Percentiles rank a stretch among this genome's conserved stretches.
These are phyloP conservation scores for Citrus sp. DNA, from an alignment of 345 rosid species.

Conservation along the genomic window DNA sequence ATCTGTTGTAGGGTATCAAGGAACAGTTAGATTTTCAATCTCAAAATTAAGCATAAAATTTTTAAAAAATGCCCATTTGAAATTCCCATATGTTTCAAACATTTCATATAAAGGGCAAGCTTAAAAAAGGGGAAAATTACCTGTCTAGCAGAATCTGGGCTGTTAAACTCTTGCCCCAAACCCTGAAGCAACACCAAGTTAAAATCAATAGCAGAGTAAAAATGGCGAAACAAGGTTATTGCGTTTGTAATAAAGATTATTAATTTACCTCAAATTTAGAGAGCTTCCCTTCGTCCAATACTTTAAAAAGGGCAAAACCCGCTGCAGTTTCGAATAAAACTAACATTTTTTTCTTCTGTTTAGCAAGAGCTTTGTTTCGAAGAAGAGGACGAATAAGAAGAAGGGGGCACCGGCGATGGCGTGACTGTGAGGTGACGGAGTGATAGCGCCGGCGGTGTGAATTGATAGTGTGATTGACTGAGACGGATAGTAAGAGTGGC, in stretches of 20 bases:
- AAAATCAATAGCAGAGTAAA: background rate
- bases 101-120: background rate
- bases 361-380: too few relatives aligned
- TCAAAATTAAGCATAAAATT: background rate
- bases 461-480: too few relatives aligned
- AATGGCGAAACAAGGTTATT: too few relatives aligned
- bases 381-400: too few relatives aligned
- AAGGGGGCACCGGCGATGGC: too few relatives aligned
- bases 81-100: background rate
- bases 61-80: background rate
- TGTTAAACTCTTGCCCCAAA: slow-evolving; percentile 54
- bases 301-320: slow-evolving; percentile 72
- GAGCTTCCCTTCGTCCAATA: slow-evolving; percentile 64
- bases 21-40: background rate
- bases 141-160: slow-evolving; percentile 59
- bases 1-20: slow-evolving; percentile 32
- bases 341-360: slow-evolving; percentile 34
- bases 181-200: slow-evolving; percentile 40
- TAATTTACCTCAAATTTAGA: slow-evolving; percentile 60
- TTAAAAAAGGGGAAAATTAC: slow-evolving; percentile 18
- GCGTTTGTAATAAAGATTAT: background rate
- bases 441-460: too few relatives aligned
- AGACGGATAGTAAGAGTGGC: too few relatives aligned
- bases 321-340: slow-evolving; percentile 74
- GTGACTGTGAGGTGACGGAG: too few relatives aligned